A percentile compares a stretch with the other conserved stretches of the same genome.
These are phyloP conservation scores for Schizopora paradoxa DNA, from an alignment of 1,284 basidiomycete species.

Conservation along the genomic window DNA sequence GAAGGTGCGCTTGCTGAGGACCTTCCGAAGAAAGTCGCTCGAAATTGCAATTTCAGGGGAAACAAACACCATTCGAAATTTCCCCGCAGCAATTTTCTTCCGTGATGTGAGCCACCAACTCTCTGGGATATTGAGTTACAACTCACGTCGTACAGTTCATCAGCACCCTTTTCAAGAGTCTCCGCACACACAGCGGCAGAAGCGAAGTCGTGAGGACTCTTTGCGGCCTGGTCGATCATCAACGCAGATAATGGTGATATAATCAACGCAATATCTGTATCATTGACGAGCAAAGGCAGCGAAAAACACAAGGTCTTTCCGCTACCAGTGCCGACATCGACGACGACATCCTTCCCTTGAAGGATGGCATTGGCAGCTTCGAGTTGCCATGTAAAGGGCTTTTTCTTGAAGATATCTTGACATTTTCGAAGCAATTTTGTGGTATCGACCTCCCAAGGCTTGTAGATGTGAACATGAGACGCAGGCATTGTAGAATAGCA, in stretches of 20 bases:
- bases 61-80: constrained; percentile 1
- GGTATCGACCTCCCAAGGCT: too few relatives aligned
- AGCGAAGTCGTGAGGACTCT: too few relatives aligned
- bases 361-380: not conserved
- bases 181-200: too few relatives aligned
- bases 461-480: too few relatives aligned
- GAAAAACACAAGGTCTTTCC: constrained; percentile 12
- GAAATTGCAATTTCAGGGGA: not conserved
- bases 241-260: constrained; percentile 8
- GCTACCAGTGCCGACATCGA: constrained; percentile 11
- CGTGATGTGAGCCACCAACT: not conserved
- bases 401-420: not conserved
- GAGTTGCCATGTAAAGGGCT: not conserved
- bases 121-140: not conserved
- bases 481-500: too few relatives aligned
- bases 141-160: too few relatives aligned
- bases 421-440: not conserved
- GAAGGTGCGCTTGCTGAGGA: constrained; percentile 1
- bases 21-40: not conserved
- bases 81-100: not conserved
- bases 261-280: not conserved
- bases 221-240: constrained; percentile 12
- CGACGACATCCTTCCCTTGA: constrained; percentile 7
- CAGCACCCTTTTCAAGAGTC: too few relatives aligned
- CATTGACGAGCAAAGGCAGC: constrained; percentile 6